These are phyloP conservation scores for Apiospora saccharicola DNA, from an alignment of 2,329 filamentous ascomycete genomes.

Conservation along the genomic window DNA sequence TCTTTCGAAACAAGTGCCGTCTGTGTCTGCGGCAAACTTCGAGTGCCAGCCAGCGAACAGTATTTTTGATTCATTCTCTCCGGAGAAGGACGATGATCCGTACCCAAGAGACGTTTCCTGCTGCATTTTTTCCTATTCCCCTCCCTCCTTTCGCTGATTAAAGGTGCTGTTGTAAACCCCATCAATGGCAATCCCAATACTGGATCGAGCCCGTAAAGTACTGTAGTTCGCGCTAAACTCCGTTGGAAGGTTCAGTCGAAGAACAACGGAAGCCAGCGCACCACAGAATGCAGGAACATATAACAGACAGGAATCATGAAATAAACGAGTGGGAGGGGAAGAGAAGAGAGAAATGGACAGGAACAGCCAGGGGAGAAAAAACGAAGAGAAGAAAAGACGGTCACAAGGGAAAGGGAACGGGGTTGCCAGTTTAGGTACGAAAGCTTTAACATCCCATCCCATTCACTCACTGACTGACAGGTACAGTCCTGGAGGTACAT, in stretches of 20 bases:
- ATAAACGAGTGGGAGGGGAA: constrained; percentile 26
- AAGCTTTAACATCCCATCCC: constrained; percentile 28
- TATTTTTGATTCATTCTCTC: not conserved
- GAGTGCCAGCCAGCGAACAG: not conserved
- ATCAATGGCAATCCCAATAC: not conserved
- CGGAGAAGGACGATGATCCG: not conserved
- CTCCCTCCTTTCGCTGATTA: not conserved
- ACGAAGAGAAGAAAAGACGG: constrained; percentile 34
- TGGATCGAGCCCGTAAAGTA: constrained; percentile 19
- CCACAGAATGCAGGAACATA: constrained; percentile 23
- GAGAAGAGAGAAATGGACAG: constrained; percentile 11
- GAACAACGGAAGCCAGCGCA: constrained; percentile 21
- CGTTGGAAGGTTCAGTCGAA: constrained; percentile 25
- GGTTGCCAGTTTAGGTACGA: constrained; percentile 42
- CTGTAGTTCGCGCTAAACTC: constrained; percentile 26
- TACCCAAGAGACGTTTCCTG: not conserved
- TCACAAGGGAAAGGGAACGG: constrained; percentile 40
- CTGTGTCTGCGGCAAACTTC: constrained; percentile 22
- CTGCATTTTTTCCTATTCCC: not conserved
- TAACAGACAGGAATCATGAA: constrained; percentile 21
- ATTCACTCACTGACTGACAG: constrained; percentile 23
- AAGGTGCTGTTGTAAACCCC: not conserved
- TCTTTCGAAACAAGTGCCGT: constrained; percentile 25
- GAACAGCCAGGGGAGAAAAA: constrained; percentile 25
- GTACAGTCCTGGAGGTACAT: constrained; percentile 23